Base-by-base conservation (phyloP, 208 protist genomes). In the Balamuthia mandrillaris region DNA sequence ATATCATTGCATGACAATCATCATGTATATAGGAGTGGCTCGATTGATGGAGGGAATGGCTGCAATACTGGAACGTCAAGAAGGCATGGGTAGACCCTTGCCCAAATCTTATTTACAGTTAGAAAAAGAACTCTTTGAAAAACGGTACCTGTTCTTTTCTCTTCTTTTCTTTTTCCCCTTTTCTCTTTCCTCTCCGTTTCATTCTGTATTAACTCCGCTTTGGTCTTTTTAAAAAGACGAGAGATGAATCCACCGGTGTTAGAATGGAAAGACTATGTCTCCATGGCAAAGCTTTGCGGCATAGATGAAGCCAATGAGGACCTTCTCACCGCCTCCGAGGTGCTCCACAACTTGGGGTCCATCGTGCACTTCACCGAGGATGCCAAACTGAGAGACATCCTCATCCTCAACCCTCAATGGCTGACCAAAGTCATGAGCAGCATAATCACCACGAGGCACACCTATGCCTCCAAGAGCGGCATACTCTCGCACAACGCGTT, bases 371-470 rank as follows among this genome's bases (percentile, higher is more conserved):
- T 86, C 16, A 31, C 12, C 1, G 45, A 45, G 4, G 85, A 91
- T 9, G 31, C 54, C 27, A 75, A 81, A 24, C 58, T 90, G 35
- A 54, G 66, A 52, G 77, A 88, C 7, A 87, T 86, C 7, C 61
- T 86, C 0, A 81, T 91, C 42, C n/a, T 91, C 9, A 81, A 85
- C 16, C 61, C 66, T 16, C 88, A 90, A 52, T 90, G 82, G 82
- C 35, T 89, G 1, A 85, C 77, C 0, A 85, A 89, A 37, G 68
- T 87, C 12, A 88, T 90, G 35, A 79, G 85, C 16, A 88, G 81
- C 29, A 41, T 89, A 0, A 72, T 89, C 31, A 90, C 88, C 0
- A 85, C 85, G n/a, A 86, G 87, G 54, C 70, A 79, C 29, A 60
- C 70, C 44, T 79, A 45, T 37, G n/a, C n/a, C 12, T 79, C 70